phyloP scores from a whole-genome alignment of 345 rosid species.

The Carallia brachiata region DNA sequence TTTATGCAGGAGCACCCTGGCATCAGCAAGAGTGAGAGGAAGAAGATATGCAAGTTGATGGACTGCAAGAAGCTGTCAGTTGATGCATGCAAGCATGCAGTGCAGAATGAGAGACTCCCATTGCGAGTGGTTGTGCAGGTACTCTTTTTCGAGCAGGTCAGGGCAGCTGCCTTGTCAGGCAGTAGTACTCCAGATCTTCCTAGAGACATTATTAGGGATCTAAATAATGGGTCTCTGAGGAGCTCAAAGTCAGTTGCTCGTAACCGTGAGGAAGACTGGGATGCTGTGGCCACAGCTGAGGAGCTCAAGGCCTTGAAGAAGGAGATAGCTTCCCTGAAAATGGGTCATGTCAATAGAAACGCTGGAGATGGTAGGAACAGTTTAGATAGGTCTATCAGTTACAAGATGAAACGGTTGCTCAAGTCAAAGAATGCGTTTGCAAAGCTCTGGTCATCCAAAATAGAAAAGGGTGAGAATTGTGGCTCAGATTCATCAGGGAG shows the following conservation, averaged over 20 bases:
- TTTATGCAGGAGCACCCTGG: conserved; percentile 64
- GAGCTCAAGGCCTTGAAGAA: conserved; percentile 67
- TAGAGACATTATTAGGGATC: conserved; percentile 41
- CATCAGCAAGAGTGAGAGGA: conserved; percentile 76
- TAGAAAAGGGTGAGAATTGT: conserved; percentile 54
- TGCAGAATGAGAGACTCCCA: conserved; percentile 82
- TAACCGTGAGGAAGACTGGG: conserved; percentile 82
- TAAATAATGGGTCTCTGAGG: conserved; percentile 49
- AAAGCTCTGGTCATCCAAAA: conserved; percentile 54
- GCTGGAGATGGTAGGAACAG: conserved; percentile 32
- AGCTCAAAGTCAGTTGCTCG: conserved; percentile 72
- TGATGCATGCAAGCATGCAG: conserved; percentile 81
- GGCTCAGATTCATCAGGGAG: conserved; percentile 84
- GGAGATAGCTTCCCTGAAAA: conserved; percentile 59
- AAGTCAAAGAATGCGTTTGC: conserved; percentile 65
- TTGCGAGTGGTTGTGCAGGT: conserved; percentile 75
- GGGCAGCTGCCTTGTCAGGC: conserved; percentile 69
- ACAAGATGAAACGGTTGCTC: conserved; percentile 66
- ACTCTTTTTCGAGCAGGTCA: conserved; percentile 80
- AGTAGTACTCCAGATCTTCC: conserved; percentile 83
- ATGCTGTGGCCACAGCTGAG: conserved; percentile 59
- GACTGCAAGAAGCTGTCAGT: conserved; percentile 83
- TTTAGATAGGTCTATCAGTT: conserved; percentile 39
- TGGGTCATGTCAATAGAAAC: conserved; percentile 40
- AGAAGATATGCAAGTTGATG: conserved; percentile 80